Conservation (phyloP, 2,329 filamentous ascomycete species). For the Fusarium pseudocircinatum region DNA sequence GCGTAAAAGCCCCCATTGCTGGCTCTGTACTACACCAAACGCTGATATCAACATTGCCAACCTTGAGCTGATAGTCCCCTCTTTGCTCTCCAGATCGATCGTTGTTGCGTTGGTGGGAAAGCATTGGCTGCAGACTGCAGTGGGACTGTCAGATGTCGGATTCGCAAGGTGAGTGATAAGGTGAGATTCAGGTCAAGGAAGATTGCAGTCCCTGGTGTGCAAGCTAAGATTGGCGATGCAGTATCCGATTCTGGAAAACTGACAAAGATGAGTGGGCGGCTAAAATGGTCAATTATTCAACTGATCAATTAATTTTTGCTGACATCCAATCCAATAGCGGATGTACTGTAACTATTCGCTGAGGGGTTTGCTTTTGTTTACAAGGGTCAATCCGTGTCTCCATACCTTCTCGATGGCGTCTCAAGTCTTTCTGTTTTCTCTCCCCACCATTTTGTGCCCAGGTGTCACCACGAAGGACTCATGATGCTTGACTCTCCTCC, state of each 20-base stretch:
- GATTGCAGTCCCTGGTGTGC: slow-evolving; percentile 19
- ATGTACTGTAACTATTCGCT: background rate
- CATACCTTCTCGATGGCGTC: slow-evolving; percentile 35
- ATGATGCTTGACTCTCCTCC: slow-evolving; percentile 24
- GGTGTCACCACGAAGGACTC: slow-evolving; percentile 14
- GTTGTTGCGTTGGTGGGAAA: slow-evolving; percentile 13
- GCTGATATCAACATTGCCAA: background rate
- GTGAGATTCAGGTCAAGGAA: slow-evolving; percentile 24
- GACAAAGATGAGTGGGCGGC: slow-evolving; percentile 16
- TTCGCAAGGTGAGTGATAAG: slow-evolving; percentile 24
- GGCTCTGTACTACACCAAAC: slow-evolving; percentile 4
- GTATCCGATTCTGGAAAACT: slow-evolving; percentile 28
- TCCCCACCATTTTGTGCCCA: slow-evolving; percentile 12
- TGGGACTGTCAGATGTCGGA: slow-evolving; percentile 13
- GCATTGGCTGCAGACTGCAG: background rate
- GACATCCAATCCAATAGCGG: background rate
- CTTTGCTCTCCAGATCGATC: slow-evolving; percentile 22
- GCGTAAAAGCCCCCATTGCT: background rate
- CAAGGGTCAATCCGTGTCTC: slow-evolving; percentile 29
- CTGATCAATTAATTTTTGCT: background rate
- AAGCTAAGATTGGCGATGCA: slow-evolving; percentile 35
- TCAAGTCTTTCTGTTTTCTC: slow-evolving; percentile 19
- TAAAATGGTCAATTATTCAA: background rate
- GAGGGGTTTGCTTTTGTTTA: background rate
- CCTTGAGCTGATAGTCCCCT: background rate